Percentiles rank a stretch among this genome's conserved stretches.
These are phyloP conservation scores for Xylaria flabelliformis DNA, from an alignment of 495 filamentous ascomycete genomes.

Conservation along the genomic window DNA sequence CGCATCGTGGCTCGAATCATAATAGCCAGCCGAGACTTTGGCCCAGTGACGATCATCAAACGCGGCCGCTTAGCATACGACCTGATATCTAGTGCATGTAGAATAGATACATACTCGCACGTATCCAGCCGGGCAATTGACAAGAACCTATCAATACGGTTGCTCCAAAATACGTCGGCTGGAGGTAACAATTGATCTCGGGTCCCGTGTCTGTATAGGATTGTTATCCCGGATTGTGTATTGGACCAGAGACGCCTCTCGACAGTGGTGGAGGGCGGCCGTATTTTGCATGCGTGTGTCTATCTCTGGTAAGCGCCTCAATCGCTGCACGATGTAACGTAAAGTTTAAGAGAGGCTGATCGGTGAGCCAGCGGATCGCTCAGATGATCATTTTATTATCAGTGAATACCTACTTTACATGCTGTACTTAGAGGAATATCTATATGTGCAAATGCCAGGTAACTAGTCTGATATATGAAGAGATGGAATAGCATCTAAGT, in stretches of 20 bases:
- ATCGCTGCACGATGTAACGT: constrained; percentile 19
- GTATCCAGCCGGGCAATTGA: background rate
- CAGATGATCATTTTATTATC: background rate
- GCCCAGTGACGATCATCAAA: constrained; percentile 10
- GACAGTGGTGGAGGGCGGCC: background rate
- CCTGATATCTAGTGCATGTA: background rate
- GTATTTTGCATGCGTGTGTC: background rate
- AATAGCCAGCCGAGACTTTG: background rate
- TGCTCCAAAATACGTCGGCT: background rate
- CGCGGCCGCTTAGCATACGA: constrained; percentile 5
- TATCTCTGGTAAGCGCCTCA: constrained; percentile 17
- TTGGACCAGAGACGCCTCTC: constrained; percentile 2
- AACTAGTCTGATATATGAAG: background rate
- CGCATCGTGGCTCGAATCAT: constrained; percentile 23
- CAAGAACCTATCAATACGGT: background rate
- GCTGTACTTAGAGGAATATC: too few species aligned
- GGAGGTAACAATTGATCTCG: constrained; percentile 4
- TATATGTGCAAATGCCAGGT: too few species aligned
- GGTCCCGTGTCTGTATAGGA: background rate
- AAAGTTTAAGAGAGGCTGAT: constrained; percentile 17
- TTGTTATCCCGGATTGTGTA: constrained; percentile 3
- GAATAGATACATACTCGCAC: background rate
- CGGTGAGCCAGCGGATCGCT: background rate
- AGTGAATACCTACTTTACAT: background rate
- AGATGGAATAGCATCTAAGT: too few species aligned